These are phyloP conservation scores for Strigomonas galati DNA, from an alignment of 208 protist species.

Conservation along the genomic window DNA sequence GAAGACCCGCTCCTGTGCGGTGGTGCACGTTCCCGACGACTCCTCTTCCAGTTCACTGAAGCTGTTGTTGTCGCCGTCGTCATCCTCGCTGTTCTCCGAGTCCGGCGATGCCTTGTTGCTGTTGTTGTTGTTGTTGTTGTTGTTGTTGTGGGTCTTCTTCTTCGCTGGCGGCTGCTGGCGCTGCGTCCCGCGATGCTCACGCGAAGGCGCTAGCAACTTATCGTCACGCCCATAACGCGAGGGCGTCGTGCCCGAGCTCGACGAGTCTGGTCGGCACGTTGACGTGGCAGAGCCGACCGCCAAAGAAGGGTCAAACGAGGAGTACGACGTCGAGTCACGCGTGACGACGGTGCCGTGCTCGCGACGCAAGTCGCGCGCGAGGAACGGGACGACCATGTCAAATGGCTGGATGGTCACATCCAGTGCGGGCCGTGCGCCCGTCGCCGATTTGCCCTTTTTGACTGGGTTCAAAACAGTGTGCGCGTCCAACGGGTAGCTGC, in stretches of 20 bases:
- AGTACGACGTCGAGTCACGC: constrained; percentile 14
- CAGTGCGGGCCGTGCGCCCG: constrained; percentile 10
- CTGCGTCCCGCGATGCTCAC: too few relatives aligned
- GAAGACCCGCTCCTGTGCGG: constrained; percentile 20
- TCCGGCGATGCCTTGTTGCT: neutral
- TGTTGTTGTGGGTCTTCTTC: too few relatives aligned
- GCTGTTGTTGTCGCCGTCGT: neutral
- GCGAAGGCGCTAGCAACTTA: neutral
- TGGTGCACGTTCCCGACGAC: neutral
- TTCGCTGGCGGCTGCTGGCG: too few relatives aligned
- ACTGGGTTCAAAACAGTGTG: too few relatives aligned
- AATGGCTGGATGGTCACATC: constrained; percentile 22
- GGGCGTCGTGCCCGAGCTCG: neutral
- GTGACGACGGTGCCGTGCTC: constrained; percentile 19
- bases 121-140: neutral
- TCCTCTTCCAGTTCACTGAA: neutral
- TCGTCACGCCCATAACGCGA: neutral
- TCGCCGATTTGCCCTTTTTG: neutral
- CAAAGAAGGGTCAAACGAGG: neutral
- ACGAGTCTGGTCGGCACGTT: constrained; percentile 4
- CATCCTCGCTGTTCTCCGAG: neutral
- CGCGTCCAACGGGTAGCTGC: neutral
- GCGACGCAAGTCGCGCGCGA: constrained; percentile 26
- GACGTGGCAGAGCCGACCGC: constrained; percentile 11
- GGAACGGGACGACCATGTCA: constrained; percentile 33